phyloP scores from a whole-genome alignment of 345 rosid genomes.

The Gossypium turneri region DNA sequence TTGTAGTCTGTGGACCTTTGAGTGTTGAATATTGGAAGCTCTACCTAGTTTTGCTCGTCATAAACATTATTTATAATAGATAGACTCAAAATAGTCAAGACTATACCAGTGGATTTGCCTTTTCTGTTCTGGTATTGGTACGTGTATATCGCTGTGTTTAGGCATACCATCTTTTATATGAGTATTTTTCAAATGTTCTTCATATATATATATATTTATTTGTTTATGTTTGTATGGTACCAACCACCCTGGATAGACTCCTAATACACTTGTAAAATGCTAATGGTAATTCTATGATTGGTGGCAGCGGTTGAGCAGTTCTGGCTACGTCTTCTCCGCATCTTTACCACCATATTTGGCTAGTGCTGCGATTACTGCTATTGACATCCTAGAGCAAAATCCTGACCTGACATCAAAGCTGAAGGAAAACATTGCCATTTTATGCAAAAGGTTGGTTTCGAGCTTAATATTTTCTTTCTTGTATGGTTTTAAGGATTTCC shows the following conservation, averaged over 20 bases:
- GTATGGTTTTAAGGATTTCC: background rate
- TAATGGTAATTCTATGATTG: slow-evolving; percentile 16
- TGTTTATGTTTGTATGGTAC: background rate
- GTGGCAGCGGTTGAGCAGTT: slow-evolving; percentile 84
- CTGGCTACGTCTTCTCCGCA: slow-evolving; percentile 95
- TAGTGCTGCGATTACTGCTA: slow-evolving; percentile 89
- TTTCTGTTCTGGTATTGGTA: too few relatives aligned
- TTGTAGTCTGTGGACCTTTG: slow-evolving; percentile 16
- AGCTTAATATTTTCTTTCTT: slow-evolving; percentile 2
- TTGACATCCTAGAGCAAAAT: slow-evolving; percentile 70
- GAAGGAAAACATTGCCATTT: slow-evolving; percentile 54
- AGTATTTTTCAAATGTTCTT: too few relatives aligned
- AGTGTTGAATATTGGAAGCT: slow-evolving; percentile 4
- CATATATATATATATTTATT: too few relatives aligned
- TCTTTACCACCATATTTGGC: slow-evolving; percentile 96
- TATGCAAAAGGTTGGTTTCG: slow-evolving; percentile 65
- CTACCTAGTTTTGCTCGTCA: background rate
- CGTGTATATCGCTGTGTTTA: too few relatives aligned
- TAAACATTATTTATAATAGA: background rate
- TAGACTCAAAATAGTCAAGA: background rate
- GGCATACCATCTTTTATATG: too few relatives aligned
- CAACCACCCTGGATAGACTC: background rate
- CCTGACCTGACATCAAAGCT: slow-evolving; percentile 58
- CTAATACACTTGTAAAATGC: slow-evolving; percentile 6
- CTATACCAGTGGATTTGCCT: background rate